phyloP scores from a whole-genome alignment of 352 stramenopile genomes.

The Phytophthora sansomeana region DNA sequence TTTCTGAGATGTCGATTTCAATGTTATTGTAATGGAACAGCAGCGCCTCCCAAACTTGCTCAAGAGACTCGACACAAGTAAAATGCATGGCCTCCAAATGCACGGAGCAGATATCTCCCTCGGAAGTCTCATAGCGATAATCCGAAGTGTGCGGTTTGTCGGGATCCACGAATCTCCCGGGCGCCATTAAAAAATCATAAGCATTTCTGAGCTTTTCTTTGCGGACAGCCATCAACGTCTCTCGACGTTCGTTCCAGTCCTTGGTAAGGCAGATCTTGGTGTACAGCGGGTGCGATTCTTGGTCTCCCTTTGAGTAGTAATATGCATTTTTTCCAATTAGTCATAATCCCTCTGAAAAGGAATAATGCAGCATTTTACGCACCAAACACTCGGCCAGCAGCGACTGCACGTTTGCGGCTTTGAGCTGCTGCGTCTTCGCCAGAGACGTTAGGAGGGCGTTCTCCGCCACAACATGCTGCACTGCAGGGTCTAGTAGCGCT shows the following conservation, averaged over 20 bases:
- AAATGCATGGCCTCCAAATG: slow-evolving; percentile 43
- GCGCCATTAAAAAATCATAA: slow-evolving; percentile 33
- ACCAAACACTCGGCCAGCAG: slow-evolving; percentile 40
- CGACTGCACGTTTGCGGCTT: slow-evolving; percentile 41
- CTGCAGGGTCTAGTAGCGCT: slow-evolving; percentile 11
- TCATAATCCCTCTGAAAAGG: slow-evolving; percentile 7
- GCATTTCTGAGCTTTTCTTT: slow-evolving; percentile 32
- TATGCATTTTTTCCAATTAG: neutral
- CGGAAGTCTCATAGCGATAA: slow-evolving; percentile 21
- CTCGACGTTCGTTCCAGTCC: slow-evolving; percentile 37
- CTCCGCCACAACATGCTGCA: slow-evolving; percentile 24
- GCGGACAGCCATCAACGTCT: slow-evolving; percentile 32
- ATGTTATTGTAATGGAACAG: slow-evolving; percentile 48
- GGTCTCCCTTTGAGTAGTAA: slow-evolving; percentile 12
- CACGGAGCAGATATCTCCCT: slow-evolving; percentile 34
- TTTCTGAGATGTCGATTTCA: slow-evolving; percentile 53
- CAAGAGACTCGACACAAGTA: slow-evolving; percentile 27
- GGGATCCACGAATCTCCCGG: slow-evolving; percentile 22
- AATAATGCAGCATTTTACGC: slow-evolving; percentile 13
- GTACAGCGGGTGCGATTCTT: slow-evolving; percentile 34
- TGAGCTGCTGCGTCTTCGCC: slow-evolving; percentile 46
- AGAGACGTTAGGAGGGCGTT: slow-evolving; percentile 38
- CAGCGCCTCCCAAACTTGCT: slow-evolving; percentile 45
- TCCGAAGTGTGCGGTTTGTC: slow-evolving; percentile 25
- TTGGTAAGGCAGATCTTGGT: slow-evolving; percentile 24